These are phyloP conservation scores for Phaeolepiota aurea DNA, from an alignment of 768 basidiomycete genomes.

Conservation along the genomic window DNA sequence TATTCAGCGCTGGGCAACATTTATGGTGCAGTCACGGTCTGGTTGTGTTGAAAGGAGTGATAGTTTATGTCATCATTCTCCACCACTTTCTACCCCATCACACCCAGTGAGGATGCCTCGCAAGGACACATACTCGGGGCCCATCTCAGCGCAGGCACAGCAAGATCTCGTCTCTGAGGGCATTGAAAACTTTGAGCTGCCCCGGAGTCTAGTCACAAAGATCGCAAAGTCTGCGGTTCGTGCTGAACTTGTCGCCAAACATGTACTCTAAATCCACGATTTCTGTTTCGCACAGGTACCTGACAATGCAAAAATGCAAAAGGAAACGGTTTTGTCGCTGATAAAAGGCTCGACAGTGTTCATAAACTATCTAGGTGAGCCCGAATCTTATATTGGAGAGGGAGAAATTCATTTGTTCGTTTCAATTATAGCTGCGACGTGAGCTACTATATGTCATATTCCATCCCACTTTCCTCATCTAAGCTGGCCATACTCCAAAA, in stretches of 20 bases:
- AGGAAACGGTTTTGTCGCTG: slow-evolving; percentile 80
- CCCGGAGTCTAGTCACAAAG: slow-evolving; percentile 73
- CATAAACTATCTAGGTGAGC: slow-evolving; percentile 85
- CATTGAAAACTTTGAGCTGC: slow-evolving; percentile 85
- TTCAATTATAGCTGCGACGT: slow-evolving; percentile 42
- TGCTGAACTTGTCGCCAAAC: no score
- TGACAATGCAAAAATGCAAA: slow-evolving; percentile 79
- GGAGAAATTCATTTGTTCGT: no score
- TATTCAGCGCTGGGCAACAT: no score
- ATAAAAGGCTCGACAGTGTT: slow-evolving; percentile 90
- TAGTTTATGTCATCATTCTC: no score
- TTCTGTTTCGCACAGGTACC: slow-evolving; percentile 51
- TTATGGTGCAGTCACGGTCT: no score
- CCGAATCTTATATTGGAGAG: no score
- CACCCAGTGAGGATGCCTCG: no score
- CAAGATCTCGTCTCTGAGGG: slow-evolving; percentile 77
- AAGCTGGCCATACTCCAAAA: slow-evolving; percentile 4
- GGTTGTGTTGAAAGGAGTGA: no score
- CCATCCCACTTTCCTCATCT: not conserved
- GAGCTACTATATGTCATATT: slow-evolving; percentile 15
- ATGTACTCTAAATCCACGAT: not conserved
- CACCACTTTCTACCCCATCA: no score
- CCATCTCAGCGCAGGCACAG: slow-evolving; percentile 65
- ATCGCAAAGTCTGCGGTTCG: slow-evolving; percentile 80
- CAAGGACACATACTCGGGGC: slow-evolving; percentile 48